Evolutionary conservation across 495 filamentous ascomycete genomes (phyloP), one percentile per base, ranked within the genome.

Genomic region (Neurospora sp.): DNA sequence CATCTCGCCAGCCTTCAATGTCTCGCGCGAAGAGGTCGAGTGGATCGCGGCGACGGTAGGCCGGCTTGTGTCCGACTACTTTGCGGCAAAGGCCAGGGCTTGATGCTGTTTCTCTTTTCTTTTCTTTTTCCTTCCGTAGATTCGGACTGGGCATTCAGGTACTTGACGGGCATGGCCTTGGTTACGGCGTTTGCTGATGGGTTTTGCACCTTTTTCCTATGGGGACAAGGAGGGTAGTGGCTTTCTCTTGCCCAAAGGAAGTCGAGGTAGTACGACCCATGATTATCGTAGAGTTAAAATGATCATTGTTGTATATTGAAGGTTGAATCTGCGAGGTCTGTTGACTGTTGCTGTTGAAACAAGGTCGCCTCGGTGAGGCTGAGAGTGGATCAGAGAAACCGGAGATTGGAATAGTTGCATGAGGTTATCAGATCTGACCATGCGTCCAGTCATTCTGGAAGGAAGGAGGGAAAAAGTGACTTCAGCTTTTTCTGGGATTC

Each of bases 1-100:
- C 40, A 75, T 97, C 71, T 87, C 91, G 27, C 94, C 94, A 4
- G 86, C 93, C 1, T 96, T 91, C 80, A 94, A 87, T 72, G 83
- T 91, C 61, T 88, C 86, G 0, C 79, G 78, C 40, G 85, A 87
- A 12, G 90, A 92, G 40, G 85, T 93, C 70, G 87, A 90, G 74
- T 82, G 80, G 68, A 89, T 93, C 16, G 79, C 78, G 7, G 69
- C 74, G 10, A 80, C 77, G 0, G 85, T 89, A 40, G 78, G 84
- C 27, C 80, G 76, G 5, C 81, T 86, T 5, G 80, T 83, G 11
- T 68, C 69, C 12, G 80, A 82, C 69, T 82, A 76, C 39, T 82
- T 81, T 72, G 73, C 71, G 44, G 40, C 18, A 68, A 77, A 53
- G 38, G 68, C 74, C 40, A 48, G 61, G 14, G 6, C 53, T 35